Percentiles rank a stretch among this genome's conserved stretches.
Evolutionary conservation across 2,329 filamentous ascomycete species (phyloP).

Genomic region (Dichotomopilus funicola): DNA sequence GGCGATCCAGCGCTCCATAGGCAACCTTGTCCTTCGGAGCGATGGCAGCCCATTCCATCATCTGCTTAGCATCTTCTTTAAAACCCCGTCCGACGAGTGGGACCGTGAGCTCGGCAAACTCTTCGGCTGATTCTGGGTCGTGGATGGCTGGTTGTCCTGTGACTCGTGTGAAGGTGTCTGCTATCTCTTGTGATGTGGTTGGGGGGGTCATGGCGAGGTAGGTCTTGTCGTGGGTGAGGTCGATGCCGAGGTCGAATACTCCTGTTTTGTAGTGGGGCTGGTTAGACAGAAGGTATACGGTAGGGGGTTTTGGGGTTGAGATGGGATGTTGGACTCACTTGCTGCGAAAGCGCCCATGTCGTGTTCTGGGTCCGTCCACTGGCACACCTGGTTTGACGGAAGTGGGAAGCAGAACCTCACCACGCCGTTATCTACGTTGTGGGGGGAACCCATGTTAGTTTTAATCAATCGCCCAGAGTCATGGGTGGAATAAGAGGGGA

Average conservation of each 20-base stretch:
- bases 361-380: neutral
- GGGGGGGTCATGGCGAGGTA: neutral
- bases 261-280: neutral
- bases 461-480: neutral
- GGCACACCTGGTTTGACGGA: neutral
- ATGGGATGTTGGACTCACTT: neutral
- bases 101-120: neutral
- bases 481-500: neutral
- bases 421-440: neutral
- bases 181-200: neutral
- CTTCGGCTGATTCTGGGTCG: neutral
- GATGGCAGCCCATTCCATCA: neutral
- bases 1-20: neutral
- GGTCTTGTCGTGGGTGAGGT: neutral
- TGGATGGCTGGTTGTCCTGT: neutral
- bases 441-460: neutral
- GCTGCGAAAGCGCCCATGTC: neutral
- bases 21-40: neutral
- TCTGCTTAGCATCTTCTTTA: neutral
- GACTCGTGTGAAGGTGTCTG: neutral
- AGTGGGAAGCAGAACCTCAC: neutral
- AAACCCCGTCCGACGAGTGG: neutral
- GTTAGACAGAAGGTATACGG: neutral
- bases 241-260: neutral
- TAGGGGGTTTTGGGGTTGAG: neutral